Conservation (phyloP, 768 basidiomycete genomes). For the Clavaria fumosa region DNA sequence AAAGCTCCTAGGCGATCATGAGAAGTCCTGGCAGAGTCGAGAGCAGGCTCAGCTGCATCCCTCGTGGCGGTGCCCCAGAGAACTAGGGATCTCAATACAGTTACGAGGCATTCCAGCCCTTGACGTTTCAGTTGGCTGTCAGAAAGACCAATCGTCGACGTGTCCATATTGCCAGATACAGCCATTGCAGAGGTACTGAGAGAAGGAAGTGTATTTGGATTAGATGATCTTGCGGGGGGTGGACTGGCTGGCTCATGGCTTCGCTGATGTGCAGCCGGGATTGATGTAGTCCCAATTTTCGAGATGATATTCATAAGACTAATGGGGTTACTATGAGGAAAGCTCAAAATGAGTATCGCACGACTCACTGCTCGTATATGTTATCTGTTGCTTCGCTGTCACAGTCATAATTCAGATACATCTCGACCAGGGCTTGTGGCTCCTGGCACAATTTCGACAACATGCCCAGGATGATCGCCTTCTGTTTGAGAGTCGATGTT, state of each 20-base stretch:
- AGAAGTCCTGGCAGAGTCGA: slow-evolving; percentile 27
- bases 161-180: slow-evolving; percentile 52
- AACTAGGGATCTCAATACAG: slow-evolving; percentile 79
- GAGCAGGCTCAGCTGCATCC: slow-evolving; percentile 25
- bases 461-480: slow-evolving; percentile 84
- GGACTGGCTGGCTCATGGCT: slow-evolving; percentile 46
- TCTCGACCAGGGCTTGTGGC: slow-evolving; percentile 92
- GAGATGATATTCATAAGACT: slow-evolving; percentile 94
- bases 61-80: slow-evolving; percentile 67
- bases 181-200: slow-evolving; percentile 50
- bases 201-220: slow-evolving; percentile 31
- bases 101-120: slow-evolving; percentile 86
- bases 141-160: slow-evolving; percentile 49
- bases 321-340: slow-evolving; percentile 8
- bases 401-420: slow-evolving; percentile 98
- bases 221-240: slow-evolving; percentile 32
- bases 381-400: slow-evolving; percentile 90
- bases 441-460: slow-evolving; percentile 81
- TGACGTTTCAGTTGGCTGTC: slow-evolving; percentile 80
- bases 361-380: slow-evolving; percentile 83
- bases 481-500: slow-evolving; percentile 89
- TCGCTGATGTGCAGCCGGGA: slow-evolving; percentile 33
- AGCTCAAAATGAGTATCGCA: background rate
- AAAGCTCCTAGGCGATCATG: slow-evolving; percentile 30
- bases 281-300: slow-evolving; percentile 60